A percentile compares a stretch with the other conserved stretches of the same genome.
phyloP scores from a whole-genome alignment of 306 rosid genomes.

The Notholithocarpus densiflorus region DNA sequence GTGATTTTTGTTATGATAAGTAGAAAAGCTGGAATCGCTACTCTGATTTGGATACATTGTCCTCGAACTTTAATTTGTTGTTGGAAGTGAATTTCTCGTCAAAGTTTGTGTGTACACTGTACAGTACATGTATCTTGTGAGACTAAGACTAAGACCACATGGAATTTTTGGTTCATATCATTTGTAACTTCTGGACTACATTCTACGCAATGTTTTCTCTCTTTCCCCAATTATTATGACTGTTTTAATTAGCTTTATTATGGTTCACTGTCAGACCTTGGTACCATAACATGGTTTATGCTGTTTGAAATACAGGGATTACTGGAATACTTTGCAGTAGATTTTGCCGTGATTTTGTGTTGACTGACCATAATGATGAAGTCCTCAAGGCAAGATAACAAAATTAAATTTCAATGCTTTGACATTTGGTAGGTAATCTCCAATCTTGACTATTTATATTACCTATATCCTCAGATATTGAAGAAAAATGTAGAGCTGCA shows the following conservation, averaged over 20 bases:
- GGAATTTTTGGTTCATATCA: not conserved
- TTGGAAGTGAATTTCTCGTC: slow-evolving; percentile 13
- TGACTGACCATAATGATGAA: slow-evolving; percentile 92
- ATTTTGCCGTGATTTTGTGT: slow-evolving; percentile 71
- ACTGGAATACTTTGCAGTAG: slow-evolving; percentile 84
- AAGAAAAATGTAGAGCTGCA: slow-evolving; percentile 80
- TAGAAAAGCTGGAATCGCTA: not conserved
- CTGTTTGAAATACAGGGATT: slow-evolving; percentile 50
- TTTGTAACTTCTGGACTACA: not conserved
- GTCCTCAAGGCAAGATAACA: slow-evolving; percentile 71
- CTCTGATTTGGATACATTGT: not conserved
- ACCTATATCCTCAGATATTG: slow-evolving; percentile 62
- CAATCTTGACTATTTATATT: slow-evolving; percentile 24
- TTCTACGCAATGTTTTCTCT: not conserved
- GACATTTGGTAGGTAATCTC: slow-evolving; percentile 18
- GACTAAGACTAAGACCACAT: too few species aligned
- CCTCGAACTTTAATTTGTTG: not conserved
- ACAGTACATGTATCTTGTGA: not conserved
- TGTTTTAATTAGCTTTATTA: not conserved
- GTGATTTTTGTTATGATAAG: not conserved
- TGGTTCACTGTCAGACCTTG: not conserved
- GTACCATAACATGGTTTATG: slow-evolving; percentile 13
- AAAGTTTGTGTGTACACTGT: not conserved
- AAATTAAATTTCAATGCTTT: slow-evolving; percentile 17
- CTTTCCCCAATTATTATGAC: not conserved